Evolutionary conservation across 495 filamentous ascomycete genomes (phyloP).

Genomic region (Aspergillus sclerotiicarbonarius): DNA sequence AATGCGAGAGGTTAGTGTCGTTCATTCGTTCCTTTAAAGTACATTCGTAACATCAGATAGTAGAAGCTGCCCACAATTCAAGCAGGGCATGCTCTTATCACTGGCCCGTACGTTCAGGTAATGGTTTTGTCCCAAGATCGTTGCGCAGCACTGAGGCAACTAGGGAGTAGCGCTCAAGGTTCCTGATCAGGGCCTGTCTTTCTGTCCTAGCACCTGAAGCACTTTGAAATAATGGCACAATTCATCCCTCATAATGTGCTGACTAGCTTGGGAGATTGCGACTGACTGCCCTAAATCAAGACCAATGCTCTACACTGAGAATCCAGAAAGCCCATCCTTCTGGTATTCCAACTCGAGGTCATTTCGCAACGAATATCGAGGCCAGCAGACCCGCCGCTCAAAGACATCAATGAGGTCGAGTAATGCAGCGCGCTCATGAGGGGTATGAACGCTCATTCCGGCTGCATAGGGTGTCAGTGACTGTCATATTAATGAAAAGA

Average conservation of each 20-base stretch:
- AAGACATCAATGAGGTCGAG: conserved; percentile 24
- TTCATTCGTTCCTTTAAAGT: neutral
- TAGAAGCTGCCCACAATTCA: neutral
- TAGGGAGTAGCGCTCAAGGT: no score
- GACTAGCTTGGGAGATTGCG: no score
- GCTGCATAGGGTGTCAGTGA: conserved; percentile 17
- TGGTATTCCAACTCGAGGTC: conserved; percentile 29
- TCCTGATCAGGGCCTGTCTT: no score
- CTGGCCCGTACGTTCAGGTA: no score
- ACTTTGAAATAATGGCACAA: no score
- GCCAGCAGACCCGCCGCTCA: conserved; percentile 25
- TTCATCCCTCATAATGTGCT: no score
- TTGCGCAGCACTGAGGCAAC: no score
- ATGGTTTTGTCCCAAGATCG: no score
- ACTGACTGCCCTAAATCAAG: no score
- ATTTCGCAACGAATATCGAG: conserved; percentile 20
- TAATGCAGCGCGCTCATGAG: conserved; percentile 24
- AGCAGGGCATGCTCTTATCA: neutral
- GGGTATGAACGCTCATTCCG: conserved; percentile 28
- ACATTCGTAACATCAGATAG: neutral
- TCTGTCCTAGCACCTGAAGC: no score
- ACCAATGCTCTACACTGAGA: conserved; percentile 12
- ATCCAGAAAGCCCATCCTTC: conserved; percentile 21
- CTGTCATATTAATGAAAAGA: neutral
- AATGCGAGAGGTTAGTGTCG: neutral